Percentiles rank a stretch among this genome's conserved stretches.
Evolutionary conservation across 2,329 filamentous ascomycete genomes (phyloP).

Genomic region (Stachybotrys chlorohalonatus): DNA sequence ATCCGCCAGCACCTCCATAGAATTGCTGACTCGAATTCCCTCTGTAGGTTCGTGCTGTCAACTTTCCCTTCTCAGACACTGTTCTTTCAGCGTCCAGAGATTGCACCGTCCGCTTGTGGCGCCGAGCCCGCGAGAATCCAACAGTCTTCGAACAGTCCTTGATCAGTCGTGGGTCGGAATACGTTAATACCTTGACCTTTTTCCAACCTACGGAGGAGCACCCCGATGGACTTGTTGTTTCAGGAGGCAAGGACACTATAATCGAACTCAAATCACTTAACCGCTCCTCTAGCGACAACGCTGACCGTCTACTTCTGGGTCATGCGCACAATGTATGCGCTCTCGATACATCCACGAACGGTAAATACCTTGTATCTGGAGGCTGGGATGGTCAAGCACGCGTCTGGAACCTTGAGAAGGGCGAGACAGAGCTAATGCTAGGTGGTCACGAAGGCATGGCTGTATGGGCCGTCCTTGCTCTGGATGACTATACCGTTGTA

Average conservation of each 20-base stretch:
- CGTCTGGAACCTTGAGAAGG: conserved; percentile 77
- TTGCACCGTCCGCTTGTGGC: conserved; percentile 83
- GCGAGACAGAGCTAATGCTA: conserved; percentile 67
- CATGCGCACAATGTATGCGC: conserved; percentile 85
- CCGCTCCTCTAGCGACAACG: conserved; percentile 60
- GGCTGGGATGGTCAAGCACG: conserved; percentile 89
- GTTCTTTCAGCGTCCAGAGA: conserved; percentile 86
- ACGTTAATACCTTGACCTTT: conserved; percentile 79
- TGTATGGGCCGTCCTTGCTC: conserved; percentile 86
- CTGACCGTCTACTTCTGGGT: conserved; percentile 77
- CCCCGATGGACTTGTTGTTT: conserved; percentile 74
- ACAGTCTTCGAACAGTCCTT: conserved; percentile 71
- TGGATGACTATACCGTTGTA: conserved; percentile 70
- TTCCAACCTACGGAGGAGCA: conserved; percentile 58
- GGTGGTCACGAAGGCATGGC: conserved; percentile 64
- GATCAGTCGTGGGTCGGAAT: conserved; percentile 69
- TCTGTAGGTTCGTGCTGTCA: conserved; percentile 75
- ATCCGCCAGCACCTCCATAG: background rate
- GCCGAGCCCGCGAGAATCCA: conserved; percentile 53
- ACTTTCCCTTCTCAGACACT: conserved; percentile 62
- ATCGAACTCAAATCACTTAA: conserved; percentile 78
- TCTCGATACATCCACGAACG: conserved; percentile 66
- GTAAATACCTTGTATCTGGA: conserved; percentile 73
- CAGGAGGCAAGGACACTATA: conserved; percentile 83
- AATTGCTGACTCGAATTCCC: conserved; percentile 7